Evolutionary conservation across 139 green algal species (phyloP).

Genomic region (Tetradesmus lagerheimii): DNA sequence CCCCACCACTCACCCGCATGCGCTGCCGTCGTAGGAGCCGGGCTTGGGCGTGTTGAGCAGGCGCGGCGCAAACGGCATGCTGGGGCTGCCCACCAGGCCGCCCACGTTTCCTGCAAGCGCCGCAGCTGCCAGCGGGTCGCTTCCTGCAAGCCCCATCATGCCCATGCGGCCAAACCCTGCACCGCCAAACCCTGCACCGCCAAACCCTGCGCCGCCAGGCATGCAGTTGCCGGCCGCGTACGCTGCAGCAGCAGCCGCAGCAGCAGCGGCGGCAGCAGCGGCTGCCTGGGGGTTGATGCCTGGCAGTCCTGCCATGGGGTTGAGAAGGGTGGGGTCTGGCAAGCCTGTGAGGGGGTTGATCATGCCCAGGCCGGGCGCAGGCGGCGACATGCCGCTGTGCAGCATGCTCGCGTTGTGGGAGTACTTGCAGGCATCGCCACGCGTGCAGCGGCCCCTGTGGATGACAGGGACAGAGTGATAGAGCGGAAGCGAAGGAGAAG

Average conservation of each 20-base stretch:
- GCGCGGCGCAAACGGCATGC: neutral
- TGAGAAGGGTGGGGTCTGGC: neutral
- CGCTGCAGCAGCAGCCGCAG: neutral
- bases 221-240: neutral
- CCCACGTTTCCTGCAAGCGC: neutral
- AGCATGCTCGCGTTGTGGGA: slow-evolving; percentile 81
- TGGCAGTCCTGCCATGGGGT: neutral
- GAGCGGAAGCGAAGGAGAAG: neutral
- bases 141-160: slow-evolving; percentile 27
- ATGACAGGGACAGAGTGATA: neutral
- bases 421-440: slow-evolving; percentile 83
- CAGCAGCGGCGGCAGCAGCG: neutral
- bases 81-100: neutral
- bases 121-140: neutral
- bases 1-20: neutral
- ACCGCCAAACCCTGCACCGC: neutral
- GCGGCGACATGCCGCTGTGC: neutral
- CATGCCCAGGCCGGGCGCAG: neutral
- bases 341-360: neutral
- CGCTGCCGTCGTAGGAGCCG: neutral
- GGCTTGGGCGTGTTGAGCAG: neutral
- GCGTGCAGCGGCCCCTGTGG: slow-evolving; percentile 78
- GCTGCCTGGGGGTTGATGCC: slow-evolving; percentile 23
- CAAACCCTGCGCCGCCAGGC: neutral
- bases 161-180: neutral